These are phyloP conservation scores for Colletotrichum camelliae DNA, from an alignment of 2,329 filamentous ascomycete species.

Conservation along the genomic window DNA sequence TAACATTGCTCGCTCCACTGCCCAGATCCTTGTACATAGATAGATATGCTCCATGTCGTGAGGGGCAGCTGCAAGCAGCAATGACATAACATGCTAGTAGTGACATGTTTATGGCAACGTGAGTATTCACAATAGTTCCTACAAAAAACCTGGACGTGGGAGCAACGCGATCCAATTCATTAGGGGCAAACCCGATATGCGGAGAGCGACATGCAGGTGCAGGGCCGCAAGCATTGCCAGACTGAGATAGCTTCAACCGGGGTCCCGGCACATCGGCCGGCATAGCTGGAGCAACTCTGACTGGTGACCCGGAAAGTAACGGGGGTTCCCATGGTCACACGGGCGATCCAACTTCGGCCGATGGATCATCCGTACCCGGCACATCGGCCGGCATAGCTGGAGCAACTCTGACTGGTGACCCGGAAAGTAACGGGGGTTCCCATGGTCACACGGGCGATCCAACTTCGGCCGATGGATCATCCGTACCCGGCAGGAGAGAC, in stretches of 20 bases:
- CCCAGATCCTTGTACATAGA: not conserved
- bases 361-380: not conserved
- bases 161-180: not conserved
- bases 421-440: not conserved
- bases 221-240: conserved; percentile 14
- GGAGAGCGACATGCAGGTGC: not conserved
- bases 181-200: not conserved
- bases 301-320: not conserved
- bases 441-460: not conserved
- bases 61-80: not conserved
- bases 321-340: not conserved
- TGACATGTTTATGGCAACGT: not conserved
- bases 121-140: not conserved
- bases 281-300: not conserved
- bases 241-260: not conserved
- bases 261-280: not conserved
- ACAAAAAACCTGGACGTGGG: not conserved
- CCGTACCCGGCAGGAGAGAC: not conserved
- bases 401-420: not conserved
- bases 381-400: not conserved
- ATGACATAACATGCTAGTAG: not conserved
- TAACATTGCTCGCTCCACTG: not conserved
- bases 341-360: not conserved
- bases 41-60: not conserved
- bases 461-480: not conserved